Evolutionary conservation across 169 alveolate genomes (phyloP), one percentile per base, ranked within the genome.

Genomic region (Plasmodium gallinaceum): DNA sequence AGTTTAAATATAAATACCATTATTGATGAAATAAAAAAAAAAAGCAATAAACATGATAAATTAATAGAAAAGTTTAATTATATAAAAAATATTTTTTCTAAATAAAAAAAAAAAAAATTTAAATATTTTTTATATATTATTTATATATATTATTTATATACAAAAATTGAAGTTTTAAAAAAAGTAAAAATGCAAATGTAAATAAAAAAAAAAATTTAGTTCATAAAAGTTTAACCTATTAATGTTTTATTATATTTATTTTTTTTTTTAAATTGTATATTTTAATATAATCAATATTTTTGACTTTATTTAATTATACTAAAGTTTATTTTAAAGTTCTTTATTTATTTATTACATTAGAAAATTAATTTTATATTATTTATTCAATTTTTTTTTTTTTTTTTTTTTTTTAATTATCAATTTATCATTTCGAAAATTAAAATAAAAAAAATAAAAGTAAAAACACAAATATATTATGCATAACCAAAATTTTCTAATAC

Each of bases 401-500:
- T 64, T 64, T 64, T 37, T 64, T 64, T 64, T 64, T 65, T 65
- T 32, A 24, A 32, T 32, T 32, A 32, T 32, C 4, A 32, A 32
- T 32, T 32, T 32, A 32, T 32, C 39, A 32, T 32, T 32, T 32
- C 39, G 4, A 32, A 4, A 32, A 32, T 32, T 32, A 71, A 71
- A 71, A 18, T 20, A 18, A 71, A 37, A 32, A 52, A 73, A 73
- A 73, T 51, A 73, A 75, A 61, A 20, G 42, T 24, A 75, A 46
- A 46, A 16, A 7, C 18, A 57, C 57, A 74, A 7, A 18, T n/a
- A 42, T 4, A 26, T 62, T 69, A 83, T n/a, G 85, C 85, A 45
- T 83, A 83, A 0, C 91, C 91, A 69, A 83, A 83, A 20, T 66
- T 83, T 39, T 83, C 86, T 51, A 83, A 54, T 39, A 83, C 73